Evolutionary conservation across 139 green algal genomes (phyloP).

Genomic region (Chara braunii): DNA sequence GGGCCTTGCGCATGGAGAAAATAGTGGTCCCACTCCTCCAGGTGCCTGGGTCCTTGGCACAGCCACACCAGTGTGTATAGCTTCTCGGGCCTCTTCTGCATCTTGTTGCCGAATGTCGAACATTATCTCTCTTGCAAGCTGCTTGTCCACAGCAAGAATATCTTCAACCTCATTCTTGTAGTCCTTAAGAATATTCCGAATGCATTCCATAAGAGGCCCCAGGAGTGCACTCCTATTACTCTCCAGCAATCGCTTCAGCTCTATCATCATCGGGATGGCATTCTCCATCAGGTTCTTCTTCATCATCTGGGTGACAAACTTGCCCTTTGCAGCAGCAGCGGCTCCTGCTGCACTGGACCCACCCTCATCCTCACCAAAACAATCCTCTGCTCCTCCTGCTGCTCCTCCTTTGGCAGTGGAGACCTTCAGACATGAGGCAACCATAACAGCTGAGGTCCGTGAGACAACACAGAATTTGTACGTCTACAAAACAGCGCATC

Average conservation of each 20-base stretch:
- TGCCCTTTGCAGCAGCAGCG: constrained; percentile 45
- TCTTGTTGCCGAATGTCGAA: constrained; percentile 69
- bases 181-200: constrained; percentile 63
- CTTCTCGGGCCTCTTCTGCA: not conserved
- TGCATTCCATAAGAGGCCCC: constrained; percentile 55
- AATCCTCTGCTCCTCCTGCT: no score
- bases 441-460: no score
- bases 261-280: constrained; percentile 70
- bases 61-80: no score
- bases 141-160: constrained; percentile 69
- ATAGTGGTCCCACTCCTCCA: no score
- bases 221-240: constrained; percentile 47
- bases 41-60: no score
- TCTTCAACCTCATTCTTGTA: constrained; percentile 78
- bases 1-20: no score
- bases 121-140: constrained; percentile 73
- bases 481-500: no score
- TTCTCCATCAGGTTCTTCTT: constrained; percentile 76
- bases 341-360: constrained; percentile 6
- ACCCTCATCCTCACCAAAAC: not conserved
- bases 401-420: no score
- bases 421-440: no score
- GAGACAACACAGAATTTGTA: no score
- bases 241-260: constrained; percentile 50
- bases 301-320: constrained; percentile 69